Base-by-base conservation (phyloP, 1,139 yeast species). In the Ogataea hybrid region DNA sequence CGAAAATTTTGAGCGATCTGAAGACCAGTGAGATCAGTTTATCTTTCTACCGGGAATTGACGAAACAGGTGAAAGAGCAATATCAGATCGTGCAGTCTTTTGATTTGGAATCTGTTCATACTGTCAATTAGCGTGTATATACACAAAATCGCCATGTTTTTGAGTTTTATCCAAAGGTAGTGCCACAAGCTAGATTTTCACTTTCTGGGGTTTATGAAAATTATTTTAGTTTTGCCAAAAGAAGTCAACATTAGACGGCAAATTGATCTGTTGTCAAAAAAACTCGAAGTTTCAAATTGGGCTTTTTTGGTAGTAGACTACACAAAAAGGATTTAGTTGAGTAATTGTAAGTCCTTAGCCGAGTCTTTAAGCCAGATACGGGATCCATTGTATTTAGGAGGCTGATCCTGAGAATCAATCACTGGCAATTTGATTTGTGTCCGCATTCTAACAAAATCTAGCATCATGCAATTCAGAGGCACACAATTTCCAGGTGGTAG, bases 1-100 rank as follows among this genome's bases (percentile, higher is more conserved):
- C 76, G 43, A 75, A 74, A 48, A 65, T 78, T 39, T 74, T 77
- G 57, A 70, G 63, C 32, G 69, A 70, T 39, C 74, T 83, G 34
- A 73, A 76, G 38, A 75, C 77, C 48, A 82, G 89, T 20, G 76
- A 77, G 37, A 61, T 77, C 18, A 78, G 87, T 41, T 69, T 73
- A 40, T 71, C 69, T 7, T 86, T 83, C 56, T 87, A 87, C 64
- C 70, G 69, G 20, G 69, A 71, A 15, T 63, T 87, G 46, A 40
- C 46, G n/a, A 44, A 41, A 16, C 50, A 53, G 9, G 55, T 56
- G 15, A 42, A 45, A 21, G 38, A 67, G 20, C 87, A 83, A 57
- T 66, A 64, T 44, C 57, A 63, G 6, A 47, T 70, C 32, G 73
- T 82, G 9, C 68, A 68, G 21, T 69, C 70, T 8, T 72, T 79